phyloP scores from a whole-genome alignment of 371 early-diverging fungal species.

The Lichtheimia hyalospora region DNA sequence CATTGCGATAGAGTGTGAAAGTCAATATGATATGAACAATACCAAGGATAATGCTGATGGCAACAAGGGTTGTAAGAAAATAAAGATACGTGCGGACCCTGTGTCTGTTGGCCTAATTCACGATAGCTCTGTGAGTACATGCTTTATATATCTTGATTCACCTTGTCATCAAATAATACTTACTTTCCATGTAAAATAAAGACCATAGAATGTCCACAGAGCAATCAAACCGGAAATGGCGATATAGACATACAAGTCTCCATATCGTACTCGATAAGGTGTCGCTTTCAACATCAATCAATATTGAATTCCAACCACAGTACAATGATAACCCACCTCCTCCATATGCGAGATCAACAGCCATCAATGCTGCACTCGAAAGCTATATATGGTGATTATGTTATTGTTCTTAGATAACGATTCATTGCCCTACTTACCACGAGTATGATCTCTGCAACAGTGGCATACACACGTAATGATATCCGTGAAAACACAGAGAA shows the following conservation, averaged over 20 bases:
- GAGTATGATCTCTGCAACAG: slow-evolving; percentile 3
- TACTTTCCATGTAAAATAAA: slow-evolving; percentile 7
- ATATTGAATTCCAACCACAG: too few species aligned
- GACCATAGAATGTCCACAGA: slow-evolving; percentile 16
- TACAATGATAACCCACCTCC: background rate
- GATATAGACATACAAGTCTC: slow-evolving; percentile 19
- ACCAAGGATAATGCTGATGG: slow-evolving; percentile 11
- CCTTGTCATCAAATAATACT: background rate
- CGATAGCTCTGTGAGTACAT: too few species aligned
- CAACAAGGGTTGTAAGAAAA: background rate
- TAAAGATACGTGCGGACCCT: slow-evolving; percentile 6
- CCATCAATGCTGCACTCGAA: background rate
- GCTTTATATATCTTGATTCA: background rate
- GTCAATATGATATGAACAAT: slow-evolving; percentile 13
- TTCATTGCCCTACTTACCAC: background rate
- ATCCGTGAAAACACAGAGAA: background rate
- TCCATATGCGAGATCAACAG: slow-evolving; percentile 5
- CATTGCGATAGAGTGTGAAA: slow-evolving; percentile 15
- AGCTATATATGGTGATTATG: background rate
- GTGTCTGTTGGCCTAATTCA: background rate
- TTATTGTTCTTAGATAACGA: background rate
- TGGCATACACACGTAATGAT: slow-evolving; percentile 9
- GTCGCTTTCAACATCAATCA: background rate
- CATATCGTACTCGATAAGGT: slow-evolving; percentile 6
- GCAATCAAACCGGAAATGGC: slow-evolving; percentile 9